phyloP scores from a whole-genome alignment of 768 basidiomycete species.

The Leccinum disarticulatum region DNA sequence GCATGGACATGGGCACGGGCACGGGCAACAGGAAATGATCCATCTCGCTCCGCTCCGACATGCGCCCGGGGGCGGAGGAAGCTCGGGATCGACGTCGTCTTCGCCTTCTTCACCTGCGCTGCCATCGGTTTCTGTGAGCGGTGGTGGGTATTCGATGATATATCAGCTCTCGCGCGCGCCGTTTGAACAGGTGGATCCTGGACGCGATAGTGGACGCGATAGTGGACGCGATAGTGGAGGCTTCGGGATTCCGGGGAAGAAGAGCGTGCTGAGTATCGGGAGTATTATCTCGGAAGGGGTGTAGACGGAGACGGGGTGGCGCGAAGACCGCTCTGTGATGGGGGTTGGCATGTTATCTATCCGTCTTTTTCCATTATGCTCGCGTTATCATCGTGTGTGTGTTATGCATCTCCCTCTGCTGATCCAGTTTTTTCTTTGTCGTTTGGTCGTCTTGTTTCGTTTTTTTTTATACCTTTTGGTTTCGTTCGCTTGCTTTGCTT shows the following conservation, averaged over 20 bases:
- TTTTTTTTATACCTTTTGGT: not conserved
- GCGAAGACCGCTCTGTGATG: not conserved
- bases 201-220: slow-evolving; percentile 2
- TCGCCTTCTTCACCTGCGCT: slow-evolving; percentile 32
- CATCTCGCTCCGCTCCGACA: not conserved
- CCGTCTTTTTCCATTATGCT: not conserved
- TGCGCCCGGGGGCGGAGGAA: slow-evolving; percentile 9
- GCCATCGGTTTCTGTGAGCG: slow-evolving; percentile 13
- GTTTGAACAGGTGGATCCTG: slow-evolving; percentile 30
- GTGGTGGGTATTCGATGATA: slow-evolving; percentile 19
- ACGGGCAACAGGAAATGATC: slow-evolving; percentile 27
- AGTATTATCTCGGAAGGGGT: slow-evolving; percentile 61
- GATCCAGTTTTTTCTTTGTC: not conserved
- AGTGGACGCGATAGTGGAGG: not conserved
- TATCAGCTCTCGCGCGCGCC: slow-evolving; percentile 31
- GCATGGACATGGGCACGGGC: not conserved
- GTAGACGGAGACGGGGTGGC: slow-evolving; percentile 2
- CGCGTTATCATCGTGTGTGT: not conserved
- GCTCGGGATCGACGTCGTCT: slow-evolving; percentile 20
- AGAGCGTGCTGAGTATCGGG: slow-evolving; percentile 67
- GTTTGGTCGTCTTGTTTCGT: not conserved
- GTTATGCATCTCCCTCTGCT: not conserved
- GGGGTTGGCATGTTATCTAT: not conserved
- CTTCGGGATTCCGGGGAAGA: slow-evolving; percentile 42
- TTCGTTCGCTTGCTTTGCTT: not conserved